Percentiles rank a stretch among this genome's conserved stretches.
Conservation (phyloP, 768 basidiomycete genomes). For the Calvatia gigantea region DNA sequence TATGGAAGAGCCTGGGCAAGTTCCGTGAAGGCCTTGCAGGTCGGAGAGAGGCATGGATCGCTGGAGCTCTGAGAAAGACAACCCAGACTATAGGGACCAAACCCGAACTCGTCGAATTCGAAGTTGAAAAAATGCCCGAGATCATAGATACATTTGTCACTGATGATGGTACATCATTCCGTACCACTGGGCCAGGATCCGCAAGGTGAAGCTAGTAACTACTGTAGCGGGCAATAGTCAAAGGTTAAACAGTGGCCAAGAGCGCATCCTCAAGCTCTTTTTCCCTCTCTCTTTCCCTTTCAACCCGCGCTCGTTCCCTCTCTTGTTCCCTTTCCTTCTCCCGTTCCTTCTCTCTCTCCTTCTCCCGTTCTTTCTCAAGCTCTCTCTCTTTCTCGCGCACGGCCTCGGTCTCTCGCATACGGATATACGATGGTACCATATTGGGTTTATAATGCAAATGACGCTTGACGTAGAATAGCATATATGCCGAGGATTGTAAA, state of each 20-base stretch:
- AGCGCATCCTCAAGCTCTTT: conserved; percentile 64
- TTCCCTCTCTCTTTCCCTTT: conserved; percentile 37
- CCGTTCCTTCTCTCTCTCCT: conserved; percentile 38
- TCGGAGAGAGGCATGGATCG: too few relatives aligned
- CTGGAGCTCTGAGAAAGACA: too few relatives aligned
- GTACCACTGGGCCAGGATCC: too few relatives aligned
- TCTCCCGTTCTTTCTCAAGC: conserved; percentile 40
- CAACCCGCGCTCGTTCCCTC: conserved; percentile 23
- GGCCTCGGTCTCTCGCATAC: conserved; percentile 63
- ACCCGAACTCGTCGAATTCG: too few relatives aligned
- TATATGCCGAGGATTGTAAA: conserved; percentile 76
- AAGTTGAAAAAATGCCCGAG: too few relatives aligned
- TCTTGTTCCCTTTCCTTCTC: conserved; percentile 45
- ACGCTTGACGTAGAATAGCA: conserved; percentile 95
- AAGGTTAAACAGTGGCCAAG: conserved; percentile 45
- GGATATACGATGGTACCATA: conserved; percentile 63
- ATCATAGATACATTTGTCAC: too few relatives aligned
- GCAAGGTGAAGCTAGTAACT: neutral
- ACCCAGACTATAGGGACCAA: too few relatives aligned
- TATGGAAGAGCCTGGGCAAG: too few relatives aligned
- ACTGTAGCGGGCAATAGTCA: neutral
- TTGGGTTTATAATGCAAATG: conserved; percentile 80
- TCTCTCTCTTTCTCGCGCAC: conserved; percentile 41
- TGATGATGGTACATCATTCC: too few relatives aligned
- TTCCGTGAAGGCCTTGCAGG: too few relatives aligned